A percentile compares a stretch with the other conserved stretches of the same genome.
These are phyloP conservation scores for Fraxinus cuspidata DNA, from an alignment of 257 asterid species.

Conservation along the genomic window DNA sequence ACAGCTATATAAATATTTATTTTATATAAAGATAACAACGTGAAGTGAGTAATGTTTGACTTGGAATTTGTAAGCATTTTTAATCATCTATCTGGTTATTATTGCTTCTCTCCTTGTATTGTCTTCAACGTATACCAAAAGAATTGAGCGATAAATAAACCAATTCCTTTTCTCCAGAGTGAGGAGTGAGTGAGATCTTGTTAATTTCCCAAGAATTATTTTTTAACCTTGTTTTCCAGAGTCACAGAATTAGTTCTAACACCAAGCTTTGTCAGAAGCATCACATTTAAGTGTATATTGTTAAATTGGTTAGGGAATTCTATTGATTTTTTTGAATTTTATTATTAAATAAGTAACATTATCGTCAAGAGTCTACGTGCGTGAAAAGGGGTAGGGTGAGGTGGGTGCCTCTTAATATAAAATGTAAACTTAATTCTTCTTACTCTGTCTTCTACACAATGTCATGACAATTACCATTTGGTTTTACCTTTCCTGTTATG, in stretches of 20 bases:
- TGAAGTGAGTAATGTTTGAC: neutral
- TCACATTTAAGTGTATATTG: neutral
- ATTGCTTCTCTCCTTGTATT: neutral
- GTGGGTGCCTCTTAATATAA: neutral
- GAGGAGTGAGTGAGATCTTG: constrained; percentile 4
- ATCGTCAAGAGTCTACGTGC: neutral
- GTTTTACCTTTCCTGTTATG: neutral
- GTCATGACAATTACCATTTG: neutral
- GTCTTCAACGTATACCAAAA: neutral
- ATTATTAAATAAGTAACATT: neutral
- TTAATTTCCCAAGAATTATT: neutral
- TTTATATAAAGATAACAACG: neutral
- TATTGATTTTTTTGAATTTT: neutral
- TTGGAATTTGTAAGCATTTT: neutral
- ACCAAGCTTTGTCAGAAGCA: neutral
- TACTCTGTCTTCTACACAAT: neutral
- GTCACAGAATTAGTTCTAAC: neutral
- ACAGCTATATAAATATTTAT: neutral
- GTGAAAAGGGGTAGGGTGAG: neutral
- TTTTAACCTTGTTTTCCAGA: neutral
- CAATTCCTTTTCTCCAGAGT: neutral
- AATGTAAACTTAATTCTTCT: neutral
- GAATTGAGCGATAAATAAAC: neutral
- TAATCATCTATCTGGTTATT: neutral
- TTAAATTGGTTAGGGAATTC: neutral